Conservation (phyloP, 2,329 filamentous ascomycete species). For the Trichoderma afroharzianum region DNA sequence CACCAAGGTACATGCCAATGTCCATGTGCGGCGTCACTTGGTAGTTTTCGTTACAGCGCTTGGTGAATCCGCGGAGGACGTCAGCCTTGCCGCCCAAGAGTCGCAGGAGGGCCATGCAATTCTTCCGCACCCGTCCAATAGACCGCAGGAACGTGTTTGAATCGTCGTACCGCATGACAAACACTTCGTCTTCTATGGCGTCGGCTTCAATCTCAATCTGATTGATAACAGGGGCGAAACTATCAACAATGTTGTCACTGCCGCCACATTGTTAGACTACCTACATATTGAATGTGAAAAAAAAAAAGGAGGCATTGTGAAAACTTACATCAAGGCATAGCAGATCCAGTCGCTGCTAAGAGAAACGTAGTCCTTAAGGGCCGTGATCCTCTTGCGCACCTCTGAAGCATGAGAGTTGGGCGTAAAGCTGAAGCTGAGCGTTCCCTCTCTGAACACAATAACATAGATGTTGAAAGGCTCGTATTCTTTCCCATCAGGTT, state of each 20-base stretch:
- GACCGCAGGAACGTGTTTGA: slow-evolving; percentile 81
- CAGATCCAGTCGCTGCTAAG: slow-evolving; percentile 98
- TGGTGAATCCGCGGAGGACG: slow-evolving; percentile 94
- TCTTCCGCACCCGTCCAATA: slow-evolving; percentile 89
- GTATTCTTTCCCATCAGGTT: slow-evolving; percentile 77
- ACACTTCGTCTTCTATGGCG: slow-evolving; percentile 91
- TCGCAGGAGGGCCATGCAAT: slow-evolving; percentile 88
- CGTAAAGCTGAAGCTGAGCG: slow-evolving; percentile 89
- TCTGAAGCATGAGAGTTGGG: slow-evolving; percentile 83
- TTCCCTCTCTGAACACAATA: slow-evolving; percentile 91
- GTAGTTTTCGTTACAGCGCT: slow-evolving; percentile 97
- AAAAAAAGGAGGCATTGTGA: too few species aligned
- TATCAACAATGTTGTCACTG: slow-evolving; percentile 89
- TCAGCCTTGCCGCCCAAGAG: slow-evolving; percentile 97
- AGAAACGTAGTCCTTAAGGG: slow-evolving; percentile 90
- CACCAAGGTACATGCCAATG: slow-evolving; percentile 91
- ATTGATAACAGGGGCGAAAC: slow-evolving; percentile 84
- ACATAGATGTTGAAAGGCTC: slow-evolving; percentile 97
- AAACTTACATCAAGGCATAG: slow-evolving; percentile 85
- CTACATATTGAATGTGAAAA: background rate
- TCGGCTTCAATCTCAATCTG: slow-evolving; percentile 87
- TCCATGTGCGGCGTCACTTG: slow-evolving; percentile 93
- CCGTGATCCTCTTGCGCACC: slow-evolving; percentile 86
- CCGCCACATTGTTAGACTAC: slow-evolving; percentile 23
- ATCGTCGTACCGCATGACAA: slow-evolving; percentile 85